Conservation (phyloP, 345 rosid species). For the Ceriops zippeliana region DNA sequence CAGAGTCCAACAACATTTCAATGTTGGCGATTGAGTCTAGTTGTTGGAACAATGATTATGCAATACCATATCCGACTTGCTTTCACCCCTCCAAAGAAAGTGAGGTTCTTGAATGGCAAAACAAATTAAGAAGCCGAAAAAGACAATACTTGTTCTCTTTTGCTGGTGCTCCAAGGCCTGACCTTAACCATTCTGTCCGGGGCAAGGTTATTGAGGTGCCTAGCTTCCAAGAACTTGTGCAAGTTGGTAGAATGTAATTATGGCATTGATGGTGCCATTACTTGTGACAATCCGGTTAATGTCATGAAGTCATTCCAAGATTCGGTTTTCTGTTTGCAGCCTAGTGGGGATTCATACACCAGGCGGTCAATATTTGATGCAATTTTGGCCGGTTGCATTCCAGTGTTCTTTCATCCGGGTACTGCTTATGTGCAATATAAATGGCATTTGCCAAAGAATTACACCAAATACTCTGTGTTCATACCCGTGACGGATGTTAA, state of each 20-base stretch:
- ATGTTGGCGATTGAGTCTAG: constrained; percentile 31
- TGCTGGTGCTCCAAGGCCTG: constrained; percentile 30
- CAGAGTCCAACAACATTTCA: constrained; percentile 28
- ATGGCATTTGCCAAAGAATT: constrained; percentile 27
- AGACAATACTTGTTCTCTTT: constrained; percentile 28
- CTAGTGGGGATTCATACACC: constrained; percentile 27
- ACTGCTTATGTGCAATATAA: constrained; percentile 25
- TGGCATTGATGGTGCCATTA: constrained; percentile 18
- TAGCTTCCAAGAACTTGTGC: constrained; percentile 18
- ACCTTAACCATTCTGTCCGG: constrained; percentile 14
- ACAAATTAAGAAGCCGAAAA: constrained; percentile 14
- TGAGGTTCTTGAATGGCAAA: constrained; percentile 23
- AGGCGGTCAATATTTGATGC: constrained; percentile 26
- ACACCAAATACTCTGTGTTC: constrained; percentile 18
- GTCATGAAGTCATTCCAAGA: constrained; percentile 27
- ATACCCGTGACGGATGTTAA: constrained; percentile 19
- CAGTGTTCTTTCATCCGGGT: constrained; percentile 27
- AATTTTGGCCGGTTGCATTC: constrained; percentile 28
- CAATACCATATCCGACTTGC: constrained; percentile 32
- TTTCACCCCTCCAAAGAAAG: constrained; percentile 23
- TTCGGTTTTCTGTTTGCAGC: constrained; percentile 30
- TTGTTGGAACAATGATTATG: constrained; percentile 32
- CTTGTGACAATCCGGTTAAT: constrained; percentile 22
- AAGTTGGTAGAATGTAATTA: constrained; percentile 24
- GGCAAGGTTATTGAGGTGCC: constrained; percentile 25